These are phyloP conservation scores for Micractinium sp. DNA, from an alignment of 139 green algal genomes.

Conservation along the genomic window DNA sequence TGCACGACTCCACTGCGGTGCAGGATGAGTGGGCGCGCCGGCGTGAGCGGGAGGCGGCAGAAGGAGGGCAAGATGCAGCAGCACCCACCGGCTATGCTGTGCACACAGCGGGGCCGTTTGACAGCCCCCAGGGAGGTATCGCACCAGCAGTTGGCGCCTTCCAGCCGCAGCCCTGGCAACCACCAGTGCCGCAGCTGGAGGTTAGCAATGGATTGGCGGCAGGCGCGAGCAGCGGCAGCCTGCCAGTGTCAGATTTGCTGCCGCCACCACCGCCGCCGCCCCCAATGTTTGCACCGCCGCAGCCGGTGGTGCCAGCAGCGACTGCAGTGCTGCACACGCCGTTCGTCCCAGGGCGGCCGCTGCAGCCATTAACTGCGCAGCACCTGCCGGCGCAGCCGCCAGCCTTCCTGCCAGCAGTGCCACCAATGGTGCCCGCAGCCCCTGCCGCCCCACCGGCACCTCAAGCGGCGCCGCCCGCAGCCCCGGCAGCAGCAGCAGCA, in stretches of 20 bases:
- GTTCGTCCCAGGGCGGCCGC: neutral
- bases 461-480: neutral
- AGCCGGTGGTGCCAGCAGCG: neutral
- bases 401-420: neutral
- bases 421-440: neutral
- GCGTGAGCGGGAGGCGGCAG: neutral
- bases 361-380: too few relatives aligned
- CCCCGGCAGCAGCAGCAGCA: neutral
- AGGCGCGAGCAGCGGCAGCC: neutral
- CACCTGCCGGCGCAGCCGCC: neutral
- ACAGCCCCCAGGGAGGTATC: neutral
- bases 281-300: neutral
- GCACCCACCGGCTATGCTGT: neutral
- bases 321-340: neutral
- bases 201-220: neutral
- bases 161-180: neutral
- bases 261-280: neutral
- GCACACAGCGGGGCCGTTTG: conserved; percentile 2
- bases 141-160: neutral
- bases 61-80: neutral
- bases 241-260: neutral
- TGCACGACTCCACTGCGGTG: neutral
- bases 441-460: neutral
- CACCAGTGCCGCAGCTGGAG: neutral
- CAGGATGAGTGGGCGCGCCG: conserved; percentile 21